Percentiles rank a stretch among this genome's conserved stretches.
phyloP scores from a whole-genome alignment of 2,329 filamentous ascomycete species.

The Alternaria tenuissima region DNA sequence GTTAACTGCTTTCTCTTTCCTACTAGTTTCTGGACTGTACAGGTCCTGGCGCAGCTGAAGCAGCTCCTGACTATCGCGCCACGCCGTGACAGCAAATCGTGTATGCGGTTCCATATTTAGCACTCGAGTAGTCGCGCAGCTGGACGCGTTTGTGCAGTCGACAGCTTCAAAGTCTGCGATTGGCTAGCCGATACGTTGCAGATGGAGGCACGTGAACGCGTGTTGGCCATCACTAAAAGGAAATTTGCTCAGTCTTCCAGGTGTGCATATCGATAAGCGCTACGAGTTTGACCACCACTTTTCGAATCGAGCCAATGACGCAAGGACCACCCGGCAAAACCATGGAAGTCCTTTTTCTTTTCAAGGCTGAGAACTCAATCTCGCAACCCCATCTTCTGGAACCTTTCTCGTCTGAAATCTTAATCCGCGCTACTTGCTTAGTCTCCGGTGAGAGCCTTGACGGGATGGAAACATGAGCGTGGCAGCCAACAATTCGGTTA shows the following conservation, averaged over 20 bases:
- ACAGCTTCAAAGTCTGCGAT: conserved; percentile 11
- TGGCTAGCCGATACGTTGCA: conserved; percentile 16
- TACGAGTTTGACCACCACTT: neutral
- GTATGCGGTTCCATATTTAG: conserved; percentile 25
- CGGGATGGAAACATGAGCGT: conserved; percentile 1
- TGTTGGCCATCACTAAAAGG: neutral
- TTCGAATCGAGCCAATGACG: conserved; percentile 5
- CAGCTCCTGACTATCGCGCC: conserved; percentile 72
- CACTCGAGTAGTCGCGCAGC: conserved; percentile 1
- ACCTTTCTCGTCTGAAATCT: conserved; percentile 14
- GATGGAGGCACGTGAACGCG: conserved; percentile 14
- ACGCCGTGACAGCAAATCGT: conserved; percentile 46
- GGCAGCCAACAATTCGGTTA: conserved; percentile 6
- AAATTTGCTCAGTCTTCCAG: conserved; percentile 2
- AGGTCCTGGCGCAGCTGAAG: conserved; percentile 71
- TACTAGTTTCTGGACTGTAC: conserved; percentile 57
- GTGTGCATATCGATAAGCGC: conserved; percentile 4
- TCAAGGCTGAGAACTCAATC: neutral
- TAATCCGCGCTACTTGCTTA: conserved; percentile 14
- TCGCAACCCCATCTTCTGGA: conserved; percentile 11
- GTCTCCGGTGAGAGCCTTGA: conserved; percentile 5
- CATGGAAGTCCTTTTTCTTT: neutral
- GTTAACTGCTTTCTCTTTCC: conserved; percentile 49
- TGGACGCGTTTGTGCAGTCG: neutral
- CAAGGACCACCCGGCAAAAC: neutral